phyloP scores from a whole-genome alignment of 192 early-diverging fungal species.

The Podila epicladia region DNA sequence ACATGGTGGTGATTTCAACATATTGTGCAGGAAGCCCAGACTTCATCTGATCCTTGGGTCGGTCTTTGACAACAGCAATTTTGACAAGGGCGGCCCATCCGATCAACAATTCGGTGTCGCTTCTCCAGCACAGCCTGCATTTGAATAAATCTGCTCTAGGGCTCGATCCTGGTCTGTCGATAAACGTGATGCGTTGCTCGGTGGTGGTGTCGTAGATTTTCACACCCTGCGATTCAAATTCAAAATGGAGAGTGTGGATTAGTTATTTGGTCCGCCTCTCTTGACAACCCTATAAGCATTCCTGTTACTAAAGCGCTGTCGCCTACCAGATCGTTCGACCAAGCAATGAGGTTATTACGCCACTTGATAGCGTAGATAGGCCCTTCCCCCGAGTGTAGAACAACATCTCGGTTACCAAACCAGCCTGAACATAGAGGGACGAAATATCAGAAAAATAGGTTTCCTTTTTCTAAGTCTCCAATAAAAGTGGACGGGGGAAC shows the following conservation, averaged over 20 bases:
- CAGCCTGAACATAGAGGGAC: constrained; percentile 61
- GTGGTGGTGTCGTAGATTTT: constrained; percentile 83
- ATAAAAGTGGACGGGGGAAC: no score
- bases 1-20: constrained; percentile 68
- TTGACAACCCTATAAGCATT: constrained; percentile 11
- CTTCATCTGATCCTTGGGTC: constrained; percentile 38
- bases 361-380: constrained; percentile 90
- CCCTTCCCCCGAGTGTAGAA: constrained; percentile 90
- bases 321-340: constrained; percentile 85
- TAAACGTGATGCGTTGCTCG: constrained; percentile 82
- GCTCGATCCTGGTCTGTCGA: constrained; percentile 80
- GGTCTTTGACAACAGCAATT: constrained; percentile 78
- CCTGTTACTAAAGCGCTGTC: no score
- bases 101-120: constrained; percentile 79
- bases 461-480: no score
- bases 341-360: constrained; percentile 87
- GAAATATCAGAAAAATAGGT: no score
- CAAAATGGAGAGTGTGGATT: not conserved
- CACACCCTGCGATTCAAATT: constrained; percentile 58
- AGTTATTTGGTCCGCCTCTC: not conserved
- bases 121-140: constrained; percentile 89
- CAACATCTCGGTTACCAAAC: constrained; percentile 84
- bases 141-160: constrained; percentile 85
- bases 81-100: constrained; percentile 97
- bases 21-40: constrained; percentile 53